phyloP scores from a whole-genome alignment of 345 rosid genomes.

The Rhizophora apiculata region DNA sequence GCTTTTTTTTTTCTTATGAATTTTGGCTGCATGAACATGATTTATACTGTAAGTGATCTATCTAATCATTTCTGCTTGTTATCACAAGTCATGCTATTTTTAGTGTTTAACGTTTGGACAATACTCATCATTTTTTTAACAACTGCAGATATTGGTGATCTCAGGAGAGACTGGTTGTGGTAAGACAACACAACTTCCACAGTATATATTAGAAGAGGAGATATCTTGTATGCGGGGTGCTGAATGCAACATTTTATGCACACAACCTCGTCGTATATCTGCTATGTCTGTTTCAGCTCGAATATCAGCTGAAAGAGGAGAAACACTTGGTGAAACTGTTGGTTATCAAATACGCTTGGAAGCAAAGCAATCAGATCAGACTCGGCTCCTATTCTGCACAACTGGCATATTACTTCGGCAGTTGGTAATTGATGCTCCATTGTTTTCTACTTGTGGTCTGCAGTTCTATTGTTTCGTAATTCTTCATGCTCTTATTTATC shows the following conservation, averaged over 20 bases:
- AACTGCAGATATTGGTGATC: conserved; percentile 69
- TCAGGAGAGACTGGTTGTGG: conserved; percentile 99
- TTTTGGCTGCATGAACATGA: neutral
- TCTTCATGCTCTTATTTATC: neutral
- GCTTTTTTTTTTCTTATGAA: neutral
- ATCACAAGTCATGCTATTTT: neutral
- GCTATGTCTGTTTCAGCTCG: conserved; percentile 95
- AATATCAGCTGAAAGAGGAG: conserved; percentile 92
- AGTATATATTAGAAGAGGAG: conserved; percentile 85
- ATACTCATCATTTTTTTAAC: conserved; percentile 9
- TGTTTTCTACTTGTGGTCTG: conserved; percentile 2
- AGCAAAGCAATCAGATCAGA: conserved; percentile 68
- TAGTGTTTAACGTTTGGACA: neutral
- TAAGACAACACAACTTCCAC: conserved; percentile 97
- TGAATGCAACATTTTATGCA: conserved; percentile 83
- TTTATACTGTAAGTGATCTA: neutral
- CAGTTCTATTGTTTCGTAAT: conserved; percentile 1
- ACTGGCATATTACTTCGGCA: conserved; percentile 88
- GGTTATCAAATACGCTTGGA: conserved; percentile 97
- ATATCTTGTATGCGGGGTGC: conserved; percentile 73
- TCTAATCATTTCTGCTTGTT: conserved; percentile 8
- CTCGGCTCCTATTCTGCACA: conserved; percentile 88
- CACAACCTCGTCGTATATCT: conserved; percentile 95
- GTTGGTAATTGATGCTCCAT: conserved; percentile 51
- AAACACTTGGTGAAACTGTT: conserved; percentile 76